Evolutionary conservation across 2,329 filamentous ascomycete species (phyloP).

Genomic region (Colletotrichum zoysiae): DNA sequence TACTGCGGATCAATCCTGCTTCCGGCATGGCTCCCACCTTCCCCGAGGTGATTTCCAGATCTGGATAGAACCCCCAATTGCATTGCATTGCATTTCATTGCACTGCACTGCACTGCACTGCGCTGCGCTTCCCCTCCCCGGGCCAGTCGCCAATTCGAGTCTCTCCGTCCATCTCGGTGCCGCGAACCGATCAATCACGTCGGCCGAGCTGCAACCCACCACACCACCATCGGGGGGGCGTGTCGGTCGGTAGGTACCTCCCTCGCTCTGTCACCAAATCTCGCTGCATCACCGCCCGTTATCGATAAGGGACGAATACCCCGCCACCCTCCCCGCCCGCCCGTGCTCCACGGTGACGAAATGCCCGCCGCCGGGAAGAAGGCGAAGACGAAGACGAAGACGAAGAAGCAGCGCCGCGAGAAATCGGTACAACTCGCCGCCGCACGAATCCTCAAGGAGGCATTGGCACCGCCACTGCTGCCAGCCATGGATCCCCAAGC

Average conservation of each 20-base stretch:
- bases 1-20: conserved; percentile 22
- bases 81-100: neutral
- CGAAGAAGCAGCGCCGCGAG: conserved; percentile 25
- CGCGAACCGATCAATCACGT: conserved; percentile 7
- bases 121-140: neutral
- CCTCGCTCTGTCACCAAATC: neutral
- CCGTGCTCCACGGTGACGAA: conserved; percentile 35
- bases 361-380: conserved; percentile 37
- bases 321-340: neutral
- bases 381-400: conserved; percentile 12
- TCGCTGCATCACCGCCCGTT: conserved; percentile 9
- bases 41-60: conserved; percentile 29
- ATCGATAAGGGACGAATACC: conserved; percentile 38
- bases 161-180: neutral
- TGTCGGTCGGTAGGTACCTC: too few species aligned
- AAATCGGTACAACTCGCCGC: conserved; percentile 3
- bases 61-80: conserved; percentile 1
- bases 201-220: conserved; percentile 19
- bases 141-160: conserved; percentile 29
- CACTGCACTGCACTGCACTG: too few species aligned
- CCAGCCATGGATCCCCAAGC: conserved; percentile 39
- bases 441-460: conserved; percentile 23
- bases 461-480: conserved; percentile 8
- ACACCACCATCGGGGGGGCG: neutral
- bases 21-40: conserved; percentile 20